These are phyloP conservation scores for Fomitiporia mediterranea DNA, from an alignment of 1,284 basidiomycete genomes.

Conservation along the genomic window DNA sequence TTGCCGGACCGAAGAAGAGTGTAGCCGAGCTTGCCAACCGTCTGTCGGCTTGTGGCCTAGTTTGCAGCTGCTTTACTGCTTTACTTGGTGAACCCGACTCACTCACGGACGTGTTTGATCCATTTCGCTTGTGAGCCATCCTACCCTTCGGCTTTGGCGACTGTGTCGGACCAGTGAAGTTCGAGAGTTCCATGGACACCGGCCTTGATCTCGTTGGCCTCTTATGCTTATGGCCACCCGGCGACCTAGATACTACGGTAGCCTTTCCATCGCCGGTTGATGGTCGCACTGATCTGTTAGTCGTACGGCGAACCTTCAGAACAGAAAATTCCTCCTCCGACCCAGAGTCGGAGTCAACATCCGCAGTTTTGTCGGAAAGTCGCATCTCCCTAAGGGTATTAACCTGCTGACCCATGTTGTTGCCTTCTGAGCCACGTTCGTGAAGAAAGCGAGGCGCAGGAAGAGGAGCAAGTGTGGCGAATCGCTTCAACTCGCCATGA, in stretches of 20 bases:
- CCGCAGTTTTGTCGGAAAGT: conserved; percentile 14
- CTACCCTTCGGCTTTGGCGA: conserved; percentile 34
- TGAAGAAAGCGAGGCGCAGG: conserved; percentile 19
- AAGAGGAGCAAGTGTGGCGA: conserved; percentile 19
- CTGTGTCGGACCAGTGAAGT: conserved; percentile 31
- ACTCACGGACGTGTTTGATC: conserved; percentile 22
- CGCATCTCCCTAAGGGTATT: conserved; percentile 17
- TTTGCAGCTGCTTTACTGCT: conserved; percentile 16
- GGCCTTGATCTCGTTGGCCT: conserved; percentile 64
- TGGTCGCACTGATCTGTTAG: conserved; percentile 3
- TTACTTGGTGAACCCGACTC: conserved; percentile 13
- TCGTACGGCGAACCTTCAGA: conserved; percentile 9
- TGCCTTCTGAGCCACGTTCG: conserved; percentile 4
- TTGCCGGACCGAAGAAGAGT: conserved; percentile 67
- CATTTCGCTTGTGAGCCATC: conserved; percentile 28
- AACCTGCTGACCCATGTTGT: conserved; percentile 12
- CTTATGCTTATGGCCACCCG: conserved; percentile 67
- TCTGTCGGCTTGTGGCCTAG: conserved; percentile 1
- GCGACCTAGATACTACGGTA: conserved; percentile 57
- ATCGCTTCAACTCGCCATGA: conserved; percentile 6
- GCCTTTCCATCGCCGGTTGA: conserved; percentile 41
- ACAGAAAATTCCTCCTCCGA: conserved; percentile 19
- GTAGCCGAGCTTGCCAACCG: conserved; percentile 47
- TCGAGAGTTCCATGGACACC: conserved; percentile 57
- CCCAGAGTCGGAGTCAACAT: conserved; percentile 13